Percentiles rank a stretch among this genome's conserved stretches.
phyloP scores from a whole-genome alignment of 2,329 filamentous ascomycete species.

The Aspergillus sp. region DNA sequence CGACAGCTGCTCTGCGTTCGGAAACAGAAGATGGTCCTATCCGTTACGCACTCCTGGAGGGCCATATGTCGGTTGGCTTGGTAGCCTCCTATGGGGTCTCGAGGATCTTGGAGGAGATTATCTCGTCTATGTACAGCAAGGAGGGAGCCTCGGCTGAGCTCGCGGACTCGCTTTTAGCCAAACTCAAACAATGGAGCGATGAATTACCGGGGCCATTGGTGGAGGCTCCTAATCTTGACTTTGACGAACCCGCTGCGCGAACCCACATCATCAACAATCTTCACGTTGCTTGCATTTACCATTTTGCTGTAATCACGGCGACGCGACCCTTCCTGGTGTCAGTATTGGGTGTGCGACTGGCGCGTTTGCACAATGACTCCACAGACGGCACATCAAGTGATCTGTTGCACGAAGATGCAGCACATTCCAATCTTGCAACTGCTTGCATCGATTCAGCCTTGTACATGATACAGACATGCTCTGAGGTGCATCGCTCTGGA shows the following conservation, averaged over 20 bases:
- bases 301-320: constrained; percentile 60
- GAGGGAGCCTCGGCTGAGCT: constrained; percentile 32
- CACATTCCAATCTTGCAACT: constrained; percentile 47
- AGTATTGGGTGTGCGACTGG: constrained; percentile 46
- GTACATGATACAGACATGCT: constrained; percentile 58
- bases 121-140: constrained; percentile 47
- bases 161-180: constrained; percentile 46
- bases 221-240: constrained; percentile 20
- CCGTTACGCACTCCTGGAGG: constrained; percentile 24
- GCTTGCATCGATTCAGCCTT: constrained; percentile 60
- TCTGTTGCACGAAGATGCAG: constrained; percentile 29
- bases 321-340: constrained; percentile 59
- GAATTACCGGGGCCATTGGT: constrained; percentile 43
- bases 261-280: constrained; percentile 52
- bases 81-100: constrained; percentile 48
- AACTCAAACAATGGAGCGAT: constrained; percentile 51
- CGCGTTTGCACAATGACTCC: constrained; percentile 28
- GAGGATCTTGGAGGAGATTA: constrained; percentile 49
- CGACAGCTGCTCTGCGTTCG: constrained; percentile 30
- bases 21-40: constrained; percentile 26
- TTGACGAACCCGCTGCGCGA: constrained; percentile 23
- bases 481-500: constrained; percentile 49
- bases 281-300: constrained; percentile 60
- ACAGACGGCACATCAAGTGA: constrained; percentile 20
- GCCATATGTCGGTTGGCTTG: constrained; percentile 35